Evolutionary conservation across 164 flowering plant genomes (phyloP), one percentile per base, ranked within the genome.

Genomic region (Stephania japonica): DNA sequence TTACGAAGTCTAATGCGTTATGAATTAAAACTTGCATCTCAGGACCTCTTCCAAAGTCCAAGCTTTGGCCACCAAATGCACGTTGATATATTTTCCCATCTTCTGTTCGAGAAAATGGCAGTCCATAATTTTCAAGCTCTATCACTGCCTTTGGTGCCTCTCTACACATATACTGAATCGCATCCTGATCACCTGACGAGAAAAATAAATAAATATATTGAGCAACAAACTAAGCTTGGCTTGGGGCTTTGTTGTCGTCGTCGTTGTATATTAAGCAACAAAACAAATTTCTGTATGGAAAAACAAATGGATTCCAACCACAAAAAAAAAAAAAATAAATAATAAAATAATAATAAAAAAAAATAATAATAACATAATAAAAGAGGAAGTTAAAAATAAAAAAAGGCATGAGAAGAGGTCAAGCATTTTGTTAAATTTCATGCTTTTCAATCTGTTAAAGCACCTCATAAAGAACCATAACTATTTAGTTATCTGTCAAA

Each of bases 91-190:
- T 90, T 81, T 86, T 93, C 27, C 99, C 99, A 72, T 93, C 98
- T 83, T 96, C 97, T 6, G 99, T 96, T 75, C 97, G 88, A 76
- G 99, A 96, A 84, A 96, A 96, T 56, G 99, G 99, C 53, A 96
- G 76, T 13, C 99, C 97, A 86, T 96, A 96, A 76, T 96, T 90
- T 76, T 96, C 97, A 75, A 96, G 97, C 82, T 96, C 98, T 78
- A 93, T 92, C 43, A 96, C 99, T 64, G 97, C 99, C 85, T 93
- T 90, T 47, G 99, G 98, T 72, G 99, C 99, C 82, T 96, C 99
- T 73, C 98, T 88, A 75, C 99, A 96, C 99, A 96, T 96, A 73
- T 93, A 96, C 68, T 93, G 98, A 71, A 96, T 92, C 69, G 98
- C 97, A 87, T 96, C 99, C 78, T 96, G 98, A 75, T 93, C 97